Conservation (phyloP, 192 early-diverging fungal genomes). For the Coemansia sp. region DNA sequence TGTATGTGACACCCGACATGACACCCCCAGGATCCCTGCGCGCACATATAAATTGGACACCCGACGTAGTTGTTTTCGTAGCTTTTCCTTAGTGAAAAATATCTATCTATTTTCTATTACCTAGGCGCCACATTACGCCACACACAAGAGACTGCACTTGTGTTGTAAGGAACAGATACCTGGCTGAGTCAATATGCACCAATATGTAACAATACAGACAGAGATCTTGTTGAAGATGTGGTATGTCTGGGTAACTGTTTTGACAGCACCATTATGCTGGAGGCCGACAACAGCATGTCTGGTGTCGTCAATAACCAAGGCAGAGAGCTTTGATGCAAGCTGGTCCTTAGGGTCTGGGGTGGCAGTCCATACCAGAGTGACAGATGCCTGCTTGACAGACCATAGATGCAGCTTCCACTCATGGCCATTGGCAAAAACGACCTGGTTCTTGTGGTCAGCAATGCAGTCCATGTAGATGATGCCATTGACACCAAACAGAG, state of each 20-base stretch:
- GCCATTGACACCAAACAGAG: conserved; percentile 82
- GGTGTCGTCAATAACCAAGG: conserved; percentile 12
- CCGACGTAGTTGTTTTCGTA: too few relatives aligned
- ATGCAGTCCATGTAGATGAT: conserved; percentile 64
- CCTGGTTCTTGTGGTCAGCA: conserved; percentile 22
- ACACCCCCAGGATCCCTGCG: too few relatives aligned
- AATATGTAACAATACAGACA: too few relatives aligned
- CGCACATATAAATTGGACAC: too few relatives aligned
- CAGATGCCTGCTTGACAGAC: conserved; percentile 16
- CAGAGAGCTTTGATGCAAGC: conserved; percentile 23
- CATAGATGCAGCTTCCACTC: conserved; percentile 26
- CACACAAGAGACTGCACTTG: too few relatives aligned
- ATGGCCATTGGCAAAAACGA: too few relatives aligned
- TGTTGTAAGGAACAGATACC: too few relatives aligned
- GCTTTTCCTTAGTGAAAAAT: too few relatives aligned
- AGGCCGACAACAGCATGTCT: conserved; percentile 24
- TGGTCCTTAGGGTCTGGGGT: conserved; percentile 5
- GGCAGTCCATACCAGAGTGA: conserved; percentile 26
- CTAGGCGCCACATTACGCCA: too few relatives aligned
- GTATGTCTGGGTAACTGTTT: conserved; percentile 50
- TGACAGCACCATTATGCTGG: conserved; percentile 10
- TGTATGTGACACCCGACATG: too few relatives aligned
- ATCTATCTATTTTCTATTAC: too few relatives aligned
- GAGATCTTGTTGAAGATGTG: conserved; percentile 77
- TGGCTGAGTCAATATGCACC: too few relatives aligned